These are phyloP conservation scores for Dactylellina drechsleri DNA, from an alignment of 2,329 filamentous ascomycete genomes.

Conservation along the genomic window DNA sequence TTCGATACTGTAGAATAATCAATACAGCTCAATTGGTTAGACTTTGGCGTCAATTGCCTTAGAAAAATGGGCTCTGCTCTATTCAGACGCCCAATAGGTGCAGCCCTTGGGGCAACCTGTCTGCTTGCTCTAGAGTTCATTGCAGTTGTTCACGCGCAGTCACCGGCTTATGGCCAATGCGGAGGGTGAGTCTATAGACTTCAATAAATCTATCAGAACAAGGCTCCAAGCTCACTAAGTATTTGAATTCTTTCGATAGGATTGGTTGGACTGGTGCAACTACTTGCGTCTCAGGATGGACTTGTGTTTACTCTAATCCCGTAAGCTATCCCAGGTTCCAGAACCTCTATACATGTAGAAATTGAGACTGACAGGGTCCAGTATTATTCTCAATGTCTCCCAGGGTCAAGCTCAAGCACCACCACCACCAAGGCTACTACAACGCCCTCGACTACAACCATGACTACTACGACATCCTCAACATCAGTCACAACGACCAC, in stretches of 20 bases:
- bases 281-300: slow-evolving; percentile 34
- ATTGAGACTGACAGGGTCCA: not conserved
- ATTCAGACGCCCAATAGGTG: not conserved
- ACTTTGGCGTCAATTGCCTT: not conserved
- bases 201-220: not conserved
- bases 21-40: too few species aligned
- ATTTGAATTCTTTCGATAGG: slow-evolving; percentile 1
- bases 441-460: not conserved
- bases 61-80: not conserved
- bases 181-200: slow-evolving; percentile 3
- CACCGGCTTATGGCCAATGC: not conserved
- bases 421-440: slow-evolving; percentile 17
- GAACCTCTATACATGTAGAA: too few species aligned
- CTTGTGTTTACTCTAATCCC: slow-evolving; percentile 12
- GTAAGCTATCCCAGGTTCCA: not conserved
- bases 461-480: slow-evolving; percentile 1
- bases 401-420: slow-evolving; percentile 1
- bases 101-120: not conserved
- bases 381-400: slow-evolving; percentile 33
- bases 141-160: not conserved
- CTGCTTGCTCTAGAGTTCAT: not conserved
- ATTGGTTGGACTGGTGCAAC: slow-evolving; percentile 19
- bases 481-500: slow-evolving; percentile 3
- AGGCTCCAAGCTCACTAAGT: not conserved
- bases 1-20: too few species aligned